Evolutionary conservation across 2,329 filamentous ascomycete species (phyloP).

Genomic region (Fonsecaea pedrosoi): DNA sequence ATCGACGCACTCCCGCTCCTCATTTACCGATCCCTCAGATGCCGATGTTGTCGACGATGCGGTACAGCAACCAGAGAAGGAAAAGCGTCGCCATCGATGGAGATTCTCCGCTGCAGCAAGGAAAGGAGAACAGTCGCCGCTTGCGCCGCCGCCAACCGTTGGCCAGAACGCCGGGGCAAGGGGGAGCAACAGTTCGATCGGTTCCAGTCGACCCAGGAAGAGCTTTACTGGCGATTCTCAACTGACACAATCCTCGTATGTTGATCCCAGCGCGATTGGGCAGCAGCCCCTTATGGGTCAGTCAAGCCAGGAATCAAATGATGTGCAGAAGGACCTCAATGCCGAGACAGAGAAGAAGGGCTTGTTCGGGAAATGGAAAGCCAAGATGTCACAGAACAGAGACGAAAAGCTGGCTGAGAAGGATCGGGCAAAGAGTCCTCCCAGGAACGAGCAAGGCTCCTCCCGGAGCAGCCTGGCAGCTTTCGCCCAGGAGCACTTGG

Average conservation of each 20-base stretch:
- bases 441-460: conserved; percentile 44
- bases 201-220: conserved; percentile 57
- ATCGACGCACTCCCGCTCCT: conserved; percentile 74
- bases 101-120: conserved; percentile 66
- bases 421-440: conserved; percentile 60
- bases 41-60: conserved; percentile 69
- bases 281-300: conserved; percentile 41
- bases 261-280: conserved; percentile 44
- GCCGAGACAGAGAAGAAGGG: conserved; percentile 63
- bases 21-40: conserved; percentile 81
- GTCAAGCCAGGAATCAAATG: conserved; percentile 49
- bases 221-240: conserved; percentile 55
- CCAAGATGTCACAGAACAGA: conserved; percentile 62
- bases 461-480: conserved; percentile 49
- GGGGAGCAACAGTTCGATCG: conserved; percentile 71
- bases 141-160: conserved; percentile 57
- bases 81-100: conserved; percentile 75
- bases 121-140: conserved; percentile 62
- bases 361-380: conserved; percentile 69
- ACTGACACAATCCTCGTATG: conserved; percentile 48
- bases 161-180: conserved; percentile 70
- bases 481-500: conserved; percentile 41
- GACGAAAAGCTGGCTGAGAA: conserved; percentile 64
- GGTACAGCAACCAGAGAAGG: conserved; percentile 56
- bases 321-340: conserved; percentile 44